phyloP scores from a whole-genome alignment of 2,329 filamentous ascomycete genomes.

The Phyllosticta paracitricarpa region DNA sequence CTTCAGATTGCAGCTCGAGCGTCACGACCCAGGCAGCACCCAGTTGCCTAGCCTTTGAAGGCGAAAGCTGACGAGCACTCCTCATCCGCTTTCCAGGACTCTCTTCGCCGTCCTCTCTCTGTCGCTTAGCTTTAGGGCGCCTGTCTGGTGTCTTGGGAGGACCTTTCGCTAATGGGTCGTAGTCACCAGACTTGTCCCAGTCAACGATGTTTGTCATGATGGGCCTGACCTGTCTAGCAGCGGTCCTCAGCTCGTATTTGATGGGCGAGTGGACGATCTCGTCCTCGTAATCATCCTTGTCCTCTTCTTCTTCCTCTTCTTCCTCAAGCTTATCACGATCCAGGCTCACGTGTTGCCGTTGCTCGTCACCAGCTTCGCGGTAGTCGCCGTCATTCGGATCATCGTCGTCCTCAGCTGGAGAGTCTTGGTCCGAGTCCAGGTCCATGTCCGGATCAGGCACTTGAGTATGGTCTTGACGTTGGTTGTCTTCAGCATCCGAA shows the following conservation, averaged over 20 bases:
- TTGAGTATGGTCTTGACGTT: neutral
- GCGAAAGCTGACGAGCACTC: neutral
- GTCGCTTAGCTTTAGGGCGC: neutral
- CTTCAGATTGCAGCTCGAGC: constrained; percentile 17
- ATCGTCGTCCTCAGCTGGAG: neutral
- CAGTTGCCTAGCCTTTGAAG: constrained; percentile 10
- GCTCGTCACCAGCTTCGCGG: neutral
- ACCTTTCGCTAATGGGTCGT: constrained; percentile 17
- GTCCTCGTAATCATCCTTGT: neutral
- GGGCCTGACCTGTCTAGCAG: neutral
- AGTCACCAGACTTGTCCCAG: constrained; percentile 28
- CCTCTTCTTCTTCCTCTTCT: neutral
- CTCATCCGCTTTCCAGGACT: neutral
- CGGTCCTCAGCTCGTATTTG: neutral
- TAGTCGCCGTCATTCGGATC: neutral
- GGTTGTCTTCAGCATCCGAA: too few relatives aligned
- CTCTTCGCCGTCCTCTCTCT: neutral
- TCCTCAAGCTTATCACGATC: neutral
- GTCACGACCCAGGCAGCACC: constrained; percentile 14
- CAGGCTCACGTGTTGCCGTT: too few relatives aligned
- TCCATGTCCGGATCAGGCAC: too few relatives aligned
- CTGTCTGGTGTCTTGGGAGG: neutral
- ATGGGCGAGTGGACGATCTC: neutral
- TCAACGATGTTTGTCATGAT: constrained; percentile 23
- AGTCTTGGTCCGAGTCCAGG: neutral